Percentiles rank a stretch among this genome's conserved stretches.
Conservation (phyloP, 2,329 filamentous ascomycete species). For the Camptophora hylomeconis region DNA sequence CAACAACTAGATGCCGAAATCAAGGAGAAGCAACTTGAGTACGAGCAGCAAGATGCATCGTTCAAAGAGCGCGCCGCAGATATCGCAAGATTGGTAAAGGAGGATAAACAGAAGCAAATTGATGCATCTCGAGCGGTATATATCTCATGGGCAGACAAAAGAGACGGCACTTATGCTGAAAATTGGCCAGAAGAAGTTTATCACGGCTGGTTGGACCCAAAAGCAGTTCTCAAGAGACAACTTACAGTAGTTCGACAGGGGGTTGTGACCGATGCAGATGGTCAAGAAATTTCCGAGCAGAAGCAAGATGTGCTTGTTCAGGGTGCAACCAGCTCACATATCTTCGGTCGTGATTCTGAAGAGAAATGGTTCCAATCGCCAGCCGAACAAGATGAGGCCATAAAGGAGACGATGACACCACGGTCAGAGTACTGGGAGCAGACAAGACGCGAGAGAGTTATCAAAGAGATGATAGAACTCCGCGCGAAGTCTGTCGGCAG, state of each 20-base stretch:
- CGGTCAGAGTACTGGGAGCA: too few relatives aligned
- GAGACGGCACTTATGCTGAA: slow-evolving; percentile 36
- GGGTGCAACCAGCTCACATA: too few relatives aligned
- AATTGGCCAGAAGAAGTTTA: slow-evolving; percentile 30
- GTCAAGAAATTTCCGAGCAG: slow-evolving; percentile 2
- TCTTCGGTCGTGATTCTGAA: slow-evolving; percentile 7
- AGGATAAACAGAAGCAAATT: slow-evolving; percentile 17
- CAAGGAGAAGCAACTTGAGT: too few relatives aligned
- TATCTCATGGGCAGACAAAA: slow-evolving; percentile 33
- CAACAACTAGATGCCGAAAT: too few relatives aligned
- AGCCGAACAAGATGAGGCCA: slow-evolving; percentile 1
- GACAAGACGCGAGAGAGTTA: too few relatives aligned
- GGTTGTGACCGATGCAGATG: neutral
- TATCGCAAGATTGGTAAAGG: too few relatives aligned
- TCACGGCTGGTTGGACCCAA: slow-evolving; percentile 29
- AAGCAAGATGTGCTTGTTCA: too few relatives aligned
- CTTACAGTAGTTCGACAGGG: slow-evolving; percentile 3
- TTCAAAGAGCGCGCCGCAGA: too few relatives aligned
- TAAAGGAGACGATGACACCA: slow-evolving; percentile 2
- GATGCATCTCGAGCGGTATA: slow-evolving; percentile 25
- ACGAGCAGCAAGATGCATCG: too few relatives aligned
- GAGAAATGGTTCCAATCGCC: slow-evolving; percentile 13
- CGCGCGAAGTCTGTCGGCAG: too few relatives aligned
- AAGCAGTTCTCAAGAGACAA: slow-evolving; percentile 8
- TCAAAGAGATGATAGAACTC: too few relatives aligned